phyloP scores from a whole-genome alignment of 139 green algal genomes.

The Chlamydomonas sp. region DNA sequence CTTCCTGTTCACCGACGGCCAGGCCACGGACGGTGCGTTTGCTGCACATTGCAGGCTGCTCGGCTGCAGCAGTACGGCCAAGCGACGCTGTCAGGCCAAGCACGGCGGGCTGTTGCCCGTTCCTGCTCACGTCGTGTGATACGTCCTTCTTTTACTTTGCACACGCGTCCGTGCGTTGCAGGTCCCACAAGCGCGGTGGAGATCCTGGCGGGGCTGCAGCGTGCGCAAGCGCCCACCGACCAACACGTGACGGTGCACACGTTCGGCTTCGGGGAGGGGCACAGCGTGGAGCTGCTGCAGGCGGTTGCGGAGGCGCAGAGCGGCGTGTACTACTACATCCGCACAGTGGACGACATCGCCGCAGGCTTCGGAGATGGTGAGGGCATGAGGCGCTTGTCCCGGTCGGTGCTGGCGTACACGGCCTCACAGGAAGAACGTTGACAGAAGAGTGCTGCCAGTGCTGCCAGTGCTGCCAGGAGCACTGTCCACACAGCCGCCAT shows the following conservation, averaged over 20 bases:
- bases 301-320: conserved; percentile 48
- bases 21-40: conserved; percentile 38
- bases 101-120: too few relatives aligned
- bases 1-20: conserved; percentile 59
- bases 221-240: too few relatives aligned
- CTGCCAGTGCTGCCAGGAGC: too few relatives aligned
- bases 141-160: too few relatives aligned
- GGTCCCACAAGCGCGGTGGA: background rate
- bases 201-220: conserved; percentile 4
- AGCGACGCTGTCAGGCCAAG: too few relatives aligned
- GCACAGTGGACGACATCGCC: conserved; percentile 10
- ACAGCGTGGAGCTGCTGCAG: conserved; percentile 53
- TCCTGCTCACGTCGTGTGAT: too few relatives aligned
- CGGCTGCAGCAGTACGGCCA: background rate
- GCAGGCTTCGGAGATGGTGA: conserved; percentile 25
- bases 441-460: too few relatives aligned
- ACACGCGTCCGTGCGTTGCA: too few relatives aligned
- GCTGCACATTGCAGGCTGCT: too few relatives aligned
- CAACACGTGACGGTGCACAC: conserved; percentile 49
- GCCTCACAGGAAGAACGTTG: too few relatives aligned
- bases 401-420: too few relatives aligned
- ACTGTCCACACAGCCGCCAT: background rate
- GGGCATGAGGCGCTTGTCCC: background rate
- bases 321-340: conserved; percentile 65
- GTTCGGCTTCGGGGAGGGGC: conserved; percentile 53